Percentiles rank a stretch among this genome's conserved stretches.
These are phyloP conservation scores for Candida ipomoeae DNA, from an alignment of 805 yeast genomes.

Conservation along the genomic window DNA sequence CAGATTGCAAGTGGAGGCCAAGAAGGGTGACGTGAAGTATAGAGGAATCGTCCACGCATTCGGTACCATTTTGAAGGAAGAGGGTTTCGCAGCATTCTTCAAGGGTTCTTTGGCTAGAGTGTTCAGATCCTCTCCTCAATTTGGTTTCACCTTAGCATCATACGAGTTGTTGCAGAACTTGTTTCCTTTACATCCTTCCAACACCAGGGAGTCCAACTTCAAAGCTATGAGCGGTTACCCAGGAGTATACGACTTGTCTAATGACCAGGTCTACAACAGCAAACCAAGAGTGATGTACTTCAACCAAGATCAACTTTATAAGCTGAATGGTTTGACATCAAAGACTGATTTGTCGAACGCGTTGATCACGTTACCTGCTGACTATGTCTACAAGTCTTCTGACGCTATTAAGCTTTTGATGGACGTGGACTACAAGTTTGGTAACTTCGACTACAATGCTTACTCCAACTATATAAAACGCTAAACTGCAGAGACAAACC, in stretches of 20 bases:
- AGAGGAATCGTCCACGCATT: conserved; percentile 76
- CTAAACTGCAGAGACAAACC: conserved; percentile 1
- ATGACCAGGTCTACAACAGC: conserved; percentile 34
- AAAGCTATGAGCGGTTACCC: conserved; percentile 44
- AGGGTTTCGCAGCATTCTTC: conserved; percentile 82
- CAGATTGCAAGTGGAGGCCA: conserved; percentile 80
- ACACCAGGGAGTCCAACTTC: conserved; percentile 40
- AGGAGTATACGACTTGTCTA: conserved; percentile 42
- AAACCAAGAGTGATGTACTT: conserved; percentile 35
- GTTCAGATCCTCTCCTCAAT: conserved; percentile 93
- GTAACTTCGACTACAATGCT: conserved; percentile 48
- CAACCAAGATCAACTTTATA: conserved; percentile 34
- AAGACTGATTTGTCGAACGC: conserved; percentile 30
- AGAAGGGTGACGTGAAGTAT: conserved; percentile 73
- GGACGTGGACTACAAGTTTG: conserved; percentile 60
- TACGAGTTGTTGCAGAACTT: conserved; percentile 82
- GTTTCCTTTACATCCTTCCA: conserved; percentile 63
- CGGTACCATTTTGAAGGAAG: conserved; percentile 68
- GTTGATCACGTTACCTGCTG: conserved; percentile 40
- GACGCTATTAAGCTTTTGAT: conserved; percentile 58
- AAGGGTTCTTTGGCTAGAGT: conserved; percentile 97
- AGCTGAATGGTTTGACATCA: conserved; percentile 25
- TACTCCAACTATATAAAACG: conserved; percentile 37
- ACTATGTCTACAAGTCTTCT: conserved; percentile 52
- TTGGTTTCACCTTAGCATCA: conserved; percentile 96